Evolutionary conservation across 768 basidiomycete genomes (phyloP), one percentile per base, ranked within the genome.

Genomic region (Psilocybe tampanensis): DNA sequence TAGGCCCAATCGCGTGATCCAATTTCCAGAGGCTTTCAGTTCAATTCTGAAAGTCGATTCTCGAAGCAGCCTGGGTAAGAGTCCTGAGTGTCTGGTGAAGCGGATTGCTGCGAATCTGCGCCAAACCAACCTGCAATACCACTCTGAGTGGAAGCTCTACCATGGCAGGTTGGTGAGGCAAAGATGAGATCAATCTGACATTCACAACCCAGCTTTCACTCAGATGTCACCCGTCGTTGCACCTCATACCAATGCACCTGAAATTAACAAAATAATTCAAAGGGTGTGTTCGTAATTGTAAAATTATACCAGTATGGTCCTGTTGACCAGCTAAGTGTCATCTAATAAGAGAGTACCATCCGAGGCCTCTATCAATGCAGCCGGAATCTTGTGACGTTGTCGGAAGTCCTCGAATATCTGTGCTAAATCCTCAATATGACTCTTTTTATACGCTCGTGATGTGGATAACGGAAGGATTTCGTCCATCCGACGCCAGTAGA

Each of bases 401-500:
- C 52, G 44, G 24, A 63, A 63, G 17, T 52, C 34, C 54, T 60
- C 59, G 36, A 63, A 63, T 44, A 60, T 60, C 11, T n/a, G 2
- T 15, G 55, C 59, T 8, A 61, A 34, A 3, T 41, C 17, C 17
- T 57, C 52, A 7, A 64, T 11, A 23, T 56, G 42, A 17, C 0
- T 32, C 32, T 58, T 60, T 12, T 58, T 49, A 34, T 64, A 64
- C 9, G 64, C 58, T 29, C 49, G 52, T 18, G 58, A 63, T 15
- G 54, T 66, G 32, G 45, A 34, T 36, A 60, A 19, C n/a, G 63
- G 65, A 6, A 66, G 48, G 18, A 68, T 60, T 21, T 62, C 60
- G 11, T 66, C 64, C 33, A 66, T 52, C 6, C 45, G 54, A 1
- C 56, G 34, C 73, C 71, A 72, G 36, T 74, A 75, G 2, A 58